Percentiles rank a stretch among this genome's conserved stretches.
Conservation (phyloP, 495 filamentous ascomycete species). For the Diplogelasinospora grovesii region DNA sequence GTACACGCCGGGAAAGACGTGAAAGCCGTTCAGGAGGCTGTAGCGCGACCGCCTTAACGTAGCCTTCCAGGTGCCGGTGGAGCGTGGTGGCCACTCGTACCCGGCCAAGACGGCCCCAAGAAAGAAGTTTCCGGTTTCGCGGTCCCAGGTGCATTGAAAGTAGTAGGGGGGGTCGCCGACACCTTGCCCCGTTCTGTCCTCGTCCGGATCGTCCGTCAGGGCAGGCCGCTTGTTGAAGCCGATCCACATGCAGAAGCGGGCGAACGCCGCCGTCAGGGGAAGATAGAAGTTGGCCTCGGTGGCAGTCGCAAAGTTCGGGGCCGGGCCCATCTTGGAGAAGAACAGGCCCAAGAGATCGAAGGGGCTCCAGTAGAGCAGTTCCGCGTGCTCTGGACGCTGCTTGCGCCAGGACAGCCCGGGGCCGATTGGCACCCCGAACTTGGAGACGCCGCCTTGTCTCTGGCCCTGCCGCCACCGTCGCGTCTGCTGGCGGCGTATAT, state of each 20-base stretch:
- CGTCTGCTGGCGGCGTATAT: too few species aligned
- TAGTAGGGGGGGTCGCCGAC: neutral
- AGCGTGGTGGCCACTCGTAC: neutral
- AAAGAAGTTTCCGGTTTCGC: neutral
- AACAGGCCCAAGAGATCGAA: neutral
- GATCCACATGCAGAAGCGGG: neutral
- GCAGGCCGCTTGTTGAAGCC: neutral
- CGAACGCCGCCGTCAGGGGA: neutral
- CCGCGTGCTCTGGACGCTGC: neutral
- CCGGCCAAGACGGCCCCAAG: neutral
- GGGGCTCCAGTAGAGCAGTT: neutral
- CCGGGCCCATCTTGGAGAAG: neutral
- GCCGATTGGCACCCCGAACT: too few species aligned
- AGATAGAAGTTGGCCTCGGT: constrained; percentile 1
- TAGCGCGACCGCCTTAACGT: too few species aligned
- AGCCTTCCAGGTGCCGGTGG: too few species aligned
- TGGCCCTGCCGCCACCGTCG: too few species aligned
- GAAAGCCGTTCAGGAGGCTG: too few species aligned
- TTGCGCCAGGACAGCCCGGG: neutral
- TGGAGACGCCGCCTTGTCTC: too few species aligned
- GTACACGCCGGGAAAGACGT: too few species aligned
- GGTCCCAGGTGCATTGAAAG: neutral
- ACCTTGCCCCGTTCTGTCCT: neutral
- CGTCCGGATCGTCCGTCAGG: neutral
- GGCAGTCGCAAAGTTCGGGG: neutral